These are phyloP conservation scores for Daldinia grandis DNA, from an alignment of 495 filamentous ascomycete genomes.

Conservation along the genomic window DNA sequence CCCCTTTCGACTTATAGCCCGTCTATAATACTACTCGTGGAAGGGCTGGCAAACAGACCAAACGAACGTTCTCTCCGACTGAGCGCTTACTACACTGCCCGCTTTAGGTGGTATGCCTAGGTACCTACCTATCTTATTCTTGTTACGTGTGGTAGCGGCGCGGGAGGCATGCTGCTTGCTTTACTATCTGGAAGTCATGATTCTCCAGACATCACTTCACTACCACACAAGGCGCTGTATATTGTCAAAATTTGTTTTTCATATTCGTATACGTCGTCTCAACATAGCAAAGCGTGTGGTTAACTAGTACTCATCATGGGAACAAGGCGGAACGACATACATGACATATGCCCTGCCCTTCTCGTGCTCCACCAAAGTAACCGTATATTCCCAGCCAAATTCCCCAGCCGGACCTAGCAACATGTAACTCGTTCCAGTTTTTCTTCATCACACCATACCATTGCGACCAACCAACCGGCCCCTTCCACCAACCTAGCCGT, in stretches of 20 bases:
- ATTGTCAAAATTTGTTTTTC: constrained; percentile 17
- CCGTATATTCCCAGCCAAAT: constrained; percentile 7
- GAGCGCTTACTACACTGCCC: neutral
- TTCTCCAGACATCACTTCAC: neutral
- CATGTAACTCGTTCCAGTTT: constrained; percentile 3
- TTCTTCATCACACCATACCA: neutral
- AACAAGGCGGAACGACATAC: constrained; percentile 4
- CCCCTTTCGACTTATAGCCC: neutral
- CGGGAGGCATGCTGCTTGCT: neutral
- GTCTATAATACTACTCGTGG: neutral
- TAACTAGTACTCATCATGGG: constrained; percentile 8
- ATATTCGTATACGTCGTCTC: constrained; percentile 40
- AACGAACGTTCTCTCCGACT: neutral
- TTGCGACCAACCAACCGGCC: neutral
- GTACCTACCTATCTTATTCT: neutral
- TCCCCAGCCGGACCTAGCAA: constrained; percentile 4
- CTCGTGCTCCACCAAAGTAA: constrained; percentile 11
- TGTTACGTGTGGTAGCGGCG: neutral
- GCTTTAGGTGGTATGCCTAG: neutral
- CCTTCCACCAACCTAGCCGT: neutral
- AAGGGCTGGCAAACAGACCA: neutral
- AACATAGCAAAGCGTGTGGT: constrained; percentile 23
- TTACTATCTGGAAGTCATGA: neutral
- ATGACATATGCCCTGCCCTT: neutral
- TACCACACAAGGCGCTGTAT: neutral